Conservation (phyloP, 139 green algal genomes). For the Coelastrella sp. region DNA sequence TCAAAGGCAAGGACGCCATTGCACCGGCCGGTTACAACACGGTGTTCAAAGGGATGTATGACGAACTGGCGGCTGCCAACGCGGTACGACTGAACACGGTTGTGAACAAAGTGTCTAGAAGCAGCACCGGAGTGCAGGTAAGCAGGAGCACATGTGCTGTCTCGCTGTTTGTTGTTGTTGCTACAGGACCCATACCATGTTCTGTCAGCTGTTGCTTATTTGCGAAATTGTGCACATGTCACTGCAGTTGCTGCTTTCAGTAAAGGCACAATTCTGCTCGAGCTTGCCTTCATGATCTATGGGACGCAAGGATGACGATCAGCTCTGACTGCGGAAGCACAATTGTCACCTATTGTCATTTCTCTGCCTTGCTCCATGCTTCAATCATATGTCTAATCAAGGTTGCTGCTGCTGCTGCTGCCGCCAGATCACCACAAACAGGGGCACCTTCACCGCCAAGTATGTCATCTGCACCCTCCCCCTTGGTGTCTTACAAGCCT, state of each 20-base stretch:
- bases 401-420: background rate
- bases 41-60: background rate
- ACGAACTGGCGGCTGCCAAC: background rate
- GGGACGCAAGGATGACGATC: too few species aligned
- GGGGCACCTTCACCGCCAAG: background rate
- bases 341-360: background rate
- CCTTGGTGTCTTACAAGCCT: conserved; percentile 3
- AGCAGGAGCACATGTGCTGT: background rate
- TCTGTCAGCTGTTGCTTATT: background rate
- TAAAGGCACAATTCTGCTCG: too few species aligned
- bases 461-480: conserved; percentile 23
- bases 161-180: background rate
- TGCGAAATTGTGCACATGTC: too few species aligned
- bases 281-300: too few species aligned
- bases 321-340: too few species aligned
- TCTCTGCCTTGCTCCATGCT: background rate
- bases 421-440: background rate
- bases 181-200: background rate
- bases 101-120: background rate
- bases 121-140: conserved; percentile 15
- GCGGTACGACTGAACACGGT: background rate
- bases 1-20: background rate
- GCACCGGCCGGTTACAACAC: background rate
- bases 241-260: too few species aligned
- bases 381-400: background rate